These are phyloP conservation scores for Penicillium digitatum DNA, from an alignment of 2,329 filamentous ascomycete genomes.

Conservation along the genomic window DNA sequence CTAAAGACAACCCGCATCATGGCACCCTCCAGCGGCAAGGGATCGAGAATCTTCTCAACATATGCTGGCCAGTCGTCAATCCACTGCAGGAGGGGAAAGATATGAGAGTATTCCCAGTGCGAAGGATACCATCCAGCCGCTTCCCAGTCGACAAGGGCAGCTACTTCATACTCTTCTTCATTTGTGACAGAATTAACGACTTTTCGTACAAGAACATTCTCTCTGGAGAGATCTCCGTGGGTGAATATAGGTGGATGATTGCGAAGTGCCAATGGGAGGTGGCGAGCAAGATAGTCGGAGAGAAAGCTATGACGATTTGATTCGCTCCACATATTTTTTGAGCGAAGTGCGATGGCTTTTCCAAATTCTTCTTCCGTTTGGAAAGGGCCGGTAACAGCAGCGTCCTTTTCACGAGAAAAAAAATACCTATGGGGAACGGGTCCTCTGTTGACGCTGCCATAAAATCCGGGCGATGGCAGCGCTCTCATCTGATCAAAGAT, in stretches of 20 bases:
- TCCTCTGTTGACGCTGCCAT: constrained; percentile 19
- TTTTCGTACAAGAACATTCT: constrained; percentile 20
- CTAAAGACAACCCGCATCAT: constrained; percentile 22
- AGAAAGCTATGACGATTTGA: constrained; percentile 14
- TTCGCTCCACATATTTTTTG: constrained; percentile 15
- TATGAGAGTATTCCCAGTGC: constrained; percentile 27
- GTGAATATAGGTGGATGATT: constrained; percentile 22
- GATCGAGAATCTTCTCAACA: constrained; percentile 25
- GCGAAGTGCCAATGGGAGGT: constrained; percentile 18
- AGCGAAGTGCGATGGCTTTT: constrained; percentile 18
- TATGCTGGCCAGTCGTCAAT: constrained; percentile 25
- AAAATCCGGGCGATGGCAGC: constrained; percentile 21
- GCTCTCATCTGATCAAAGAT: constrained; percentile 20
- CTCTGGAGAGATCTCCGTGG: constrained; percentile 24
- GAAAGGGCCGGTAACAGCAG: constrained; percentile 16
- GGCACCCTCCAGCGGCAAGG: constrained; percentile 21
- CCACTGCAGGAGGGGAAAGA: constrained; percentile 21
- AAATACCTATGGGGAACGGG: constrained; percentile 22
- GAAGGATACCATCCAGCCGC: constrained; percentile 28
- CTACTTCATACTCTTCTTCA: constrained; percentile 17
- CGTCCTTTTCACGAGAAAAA: constrained; percentile 16
- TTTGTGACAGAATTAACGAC: constrained; percentile 9
- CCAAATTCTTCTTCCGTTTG: constrained; percentile 21
- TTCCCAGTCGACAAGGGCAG: constrained; percentile 27
- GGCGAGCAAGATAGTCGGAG: constrained; percentile 19